Evolutionary conservation across 1,139 yeast genomes (phyloP).

Genomic region (Magnusiomyces suaveolens): DNA sequence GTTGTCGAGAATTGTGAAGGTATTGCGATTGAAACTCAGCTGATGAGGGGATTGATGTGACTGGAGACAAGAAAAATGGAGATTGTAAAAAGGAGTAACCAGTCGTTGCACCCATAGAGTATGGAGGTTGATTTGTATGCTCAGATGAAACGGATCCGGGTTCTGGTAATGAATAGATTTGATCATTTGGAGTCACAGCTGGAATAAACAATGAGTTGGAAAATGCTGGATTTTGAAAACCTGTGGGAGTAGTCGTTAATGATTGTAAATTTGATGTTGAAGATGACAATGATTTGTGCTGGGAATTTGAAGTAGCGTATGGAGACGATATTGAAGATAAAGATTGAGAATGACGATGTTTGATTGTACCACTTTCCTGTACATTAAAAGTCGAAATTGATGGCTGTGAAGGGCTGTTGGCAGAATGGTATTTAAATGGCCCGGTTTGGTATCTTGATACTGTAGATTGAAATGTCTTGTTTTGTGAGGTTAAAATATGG

Average conservation of each 20-base stretch:
- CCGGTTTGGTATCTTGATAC: not conserved
- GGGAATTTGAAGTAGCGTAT: not conserved
- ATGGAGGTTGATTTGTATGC: not conserved
- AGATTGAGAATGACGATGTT: not conserved
- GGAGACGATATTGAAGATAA: not conserved
- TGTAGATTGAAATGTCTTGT: not conserved
- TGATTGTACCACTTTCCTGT: not conserved
- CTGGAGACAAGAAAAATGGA: not conserved
- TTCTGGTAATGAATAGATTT: not conserved
- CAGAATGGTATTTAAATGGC: not conserved
- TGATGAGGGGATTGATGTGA: not conserved
- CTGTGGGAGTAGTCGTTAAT: not conserved
- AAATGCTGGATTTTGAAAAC: not conserved
- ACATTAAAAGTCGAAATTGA: not conserved
- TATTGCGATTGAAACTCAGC: not conserved
- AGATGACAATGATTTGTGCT: not conserved
- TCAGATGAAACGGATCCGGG: not conserved
- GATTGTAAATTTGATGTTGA: not conserved
- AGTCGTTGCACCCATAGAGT: not conserved
- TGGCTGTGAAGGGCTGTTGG: not conserved
- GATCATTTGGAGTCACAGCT: not conserved
- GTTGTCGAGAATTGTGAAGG: not conserved
- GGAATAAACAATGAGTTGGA: not conserved
- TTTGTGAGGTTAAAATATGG: not conserved
- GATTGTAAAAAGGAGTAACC: not conserved